Conservation (phyloP, 306 rosid species). For the Sechiopsis laciniata region DNA sequence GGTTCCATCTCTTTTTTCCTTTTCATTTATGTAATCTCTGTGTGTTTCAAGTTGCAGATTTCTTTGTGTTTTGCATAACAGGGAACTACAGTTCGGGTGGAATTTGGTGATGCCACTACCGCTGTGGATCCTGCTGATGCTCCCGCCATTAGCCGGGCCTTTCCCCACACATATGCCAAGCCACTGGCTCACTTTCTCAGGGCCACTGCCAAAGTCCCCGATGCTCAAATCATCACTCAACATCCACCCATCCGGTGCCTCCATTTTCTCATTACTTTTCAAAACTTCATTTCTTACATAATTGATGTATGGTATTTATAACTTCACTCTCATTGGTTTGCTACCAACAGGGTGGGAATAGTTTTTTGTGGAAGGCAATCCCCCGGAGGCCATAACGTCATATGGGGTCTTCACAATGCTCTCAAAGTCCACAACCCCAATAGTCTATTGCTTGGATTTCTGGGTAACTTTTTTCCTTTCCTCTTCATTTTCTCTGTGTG, state of each 20-base stretch:
- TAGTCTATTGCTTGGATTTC: slow-evolving; percentile 75
- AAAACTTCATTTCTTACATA: neutral
- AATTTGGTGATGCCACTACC: slow-evolving; percentile 81
- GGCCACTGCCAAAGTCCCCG: slow-evolving; percentile 81
- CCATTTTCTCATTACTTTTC: neutral
- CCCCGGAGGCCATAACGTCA: slow-evolving; percentile 97
- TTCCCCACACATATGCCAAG: slow-evolving; percentile 74
- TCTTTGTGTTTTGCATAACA: slow-evolving; percentile 24
- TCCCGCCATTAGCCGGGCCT: slow-evolving; percentile 47
- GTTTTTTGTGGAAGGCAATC: slow-evolving; percentile 97
- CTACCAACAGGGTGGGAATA: slow-evolving; percentile 64
- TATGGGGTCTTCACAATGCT: slow-evolving; percentile 84
- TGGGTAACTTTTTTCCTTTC: slow-evolving; percentile 41
- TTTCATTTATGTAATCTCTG: too few species aligned
- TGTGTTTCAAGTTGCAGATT: neutral
- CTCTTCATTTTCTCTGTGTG: neutral
- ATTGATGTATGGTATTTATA: neutral
- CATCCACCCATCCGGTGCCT: slow-evolving; percentile 63
- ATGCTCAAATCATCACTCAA: slow-evolving; percentile 84
- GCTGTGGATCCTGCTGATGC: slow-evolving; percentile 69
- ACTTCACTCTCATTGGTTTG: neutral
- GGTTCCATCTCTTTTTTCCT: slow-evolving; percentile 24
- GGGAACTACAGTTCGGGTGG: slow-evolving; percentile 97
- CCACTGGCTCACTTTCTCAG: slow-evolving; percentile 98
- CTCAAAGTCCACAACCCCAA: slow-evolving; percentile 74